Percentiles rank a stretch among this genome's conserved stretches.
Evolutionary conservation across 495 filamentous ascomycete species (phyloP).

Genomic region (Penicillium bovifimosum): DNA sequence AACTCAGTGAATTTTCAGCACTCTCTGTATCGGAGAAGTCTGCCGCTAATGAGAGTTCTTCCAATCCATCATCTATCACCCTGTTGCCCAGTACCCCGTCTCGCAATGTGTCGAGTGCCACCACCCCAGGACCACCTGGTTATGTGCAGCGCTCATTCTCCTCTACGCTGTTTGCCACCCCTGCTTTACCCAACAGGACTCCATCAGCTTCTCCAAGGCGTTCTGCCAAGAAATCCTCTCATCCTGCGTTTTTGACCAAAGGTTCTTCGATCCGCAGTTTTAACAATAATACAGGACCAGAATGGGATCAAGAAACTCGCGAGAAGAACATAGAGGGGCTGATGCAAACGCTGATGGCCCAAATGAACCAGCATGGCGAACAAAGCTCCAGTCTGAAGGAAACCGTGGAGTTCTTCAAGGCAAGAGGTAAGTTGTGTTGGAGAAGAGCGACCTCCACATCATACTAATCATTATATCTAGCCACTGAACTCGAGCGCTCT

Average conservation of each 20-base stretch:
- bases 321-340: conserved; percentile 62
- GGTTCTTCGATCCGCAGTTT: conserved; percentile 56
- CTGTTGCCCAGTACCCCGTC: not conserved
- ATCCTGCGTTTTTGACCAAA: conserved; percentile 58
- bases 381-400: conserved; percentile 63
- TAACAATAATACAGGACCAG: conserved; percentile 45
- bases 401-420: conserved; percentile 62
- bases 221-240: conserved; percentile 22
- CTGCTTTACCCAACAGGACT: conserved; percentile 1
- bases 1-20: not conserved
- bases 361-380: conserved; percentile 55
- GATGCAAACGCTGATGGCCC: conserved; percentile 53
- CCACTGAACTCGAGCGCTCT: conserved; percentile 58
- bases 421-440: conserved; percentile 53
- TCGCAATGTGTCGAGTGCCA: not conserved
- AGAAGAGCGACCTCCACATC: not conserved
- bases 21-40: not conserved
- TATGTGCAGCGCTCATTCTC: not conserved
- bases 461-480: conserved; percentile 37
- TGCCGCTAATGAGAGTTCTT: not conserved
- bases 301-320: conserved; percentile 64
- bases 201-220: conserved; percentile 7
- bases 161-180: not conserved
- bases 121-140: not conserved
- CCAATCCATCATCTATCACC: not conserved